Percentiles rank a stretch among this genome's conserved stretches.
phyloP scores from a whole-genome alignment of 352 stramenopile genomes.

The Globisporangium cystogenes region DNA sequence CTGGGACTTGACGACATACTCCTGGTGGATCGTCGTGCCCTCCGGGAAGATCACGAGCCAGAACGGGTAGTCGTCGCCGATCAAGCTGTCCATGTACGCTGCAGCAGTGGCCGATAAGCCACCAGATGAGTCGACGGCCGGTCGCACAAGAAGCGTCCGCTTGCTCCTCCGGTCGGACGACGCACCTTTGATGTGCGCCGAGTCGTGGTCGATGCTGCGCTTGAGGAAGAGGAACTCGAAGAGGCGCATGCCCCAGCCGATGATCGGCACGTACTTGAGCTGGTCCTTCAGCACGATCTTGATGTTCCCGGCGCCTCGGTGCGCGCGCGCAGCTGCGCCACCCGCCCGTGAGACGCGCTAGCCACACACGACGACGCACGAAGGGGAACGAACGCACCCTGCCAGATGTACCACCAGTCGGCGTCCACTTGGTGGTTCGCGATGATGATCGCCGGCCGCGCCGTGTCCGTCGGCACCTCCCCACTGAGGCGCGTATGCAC shows the following conservation, averaged over 20 bases:
- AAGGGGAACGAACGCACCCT: no score
- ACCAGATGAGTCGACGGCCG: no score
- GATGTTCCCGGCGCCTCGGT: constrained; percentile 68
- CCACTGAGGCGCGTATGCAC: no score
- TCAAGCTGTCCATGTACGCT: constrained; percentile 76
- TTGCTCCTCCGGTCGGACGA: no score
- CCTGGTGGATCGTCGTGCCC: constrained; percentile 87
- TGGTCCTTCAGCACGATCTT: constrained; percentile 92
- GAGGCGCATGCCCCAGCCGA: constrained; percentile 86
- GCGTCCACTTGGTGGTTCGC: constrained; percentile 90
- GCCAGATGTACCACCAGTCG: constrained; percentile 93
- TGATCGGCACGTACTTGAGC: constrained; percentile 84
- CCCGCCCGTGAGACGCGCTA: neutral
- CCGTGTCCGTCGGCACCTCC: constrained; percentile 66
- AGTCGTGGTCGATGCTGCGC: constrained; percentile 76
- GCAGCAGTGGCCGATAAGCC: no score
- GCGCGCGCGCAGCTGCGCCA: constrained; percentile 40
- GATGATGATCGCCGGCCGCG: constrained; percentile 83
- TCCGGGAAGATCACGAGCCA: constrained; percentile 90
- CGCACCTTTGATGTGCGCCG: constrained; percentile 52
- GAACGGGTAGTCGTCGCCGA: constrained; percentile 80
- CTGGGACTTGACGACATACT: constrained; percentile 87
- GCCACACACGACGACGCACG: no score
- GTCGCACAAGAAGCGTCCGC: no score
- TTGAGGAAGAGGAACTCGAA: constrained; percentile 90